Evolutionary conservation across 805 yeast species (phyloP), one percentile per base, ranked within the genome.

Genomic region (Zygotorulaspora florentina): DNA sequence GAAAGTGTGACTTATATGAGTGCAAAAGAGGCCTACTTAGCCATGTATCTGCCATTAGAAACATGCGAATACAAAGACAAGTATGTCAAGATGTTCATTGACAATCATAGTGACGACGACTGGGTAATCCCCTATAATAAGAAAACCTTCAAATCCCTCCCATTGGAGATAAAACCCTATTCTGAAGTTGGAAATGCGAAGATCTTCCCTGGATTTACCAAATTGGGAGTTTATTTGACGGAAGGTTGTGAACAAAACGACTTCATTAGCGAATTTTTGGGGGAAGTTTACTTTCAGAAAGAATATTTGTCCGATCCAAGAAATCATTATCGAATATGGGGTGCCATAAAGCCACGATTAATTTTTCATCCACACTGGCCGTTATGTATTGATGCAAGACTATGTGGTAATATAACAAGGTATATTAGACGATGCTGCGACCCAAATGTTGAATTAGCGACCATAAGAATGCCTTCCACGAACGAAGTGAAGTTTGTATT

Each of bases 271-370:
- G 89, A 87, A 59, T 74, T 80, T 47, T 62, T 80, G 7, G 98
- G 98, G 6, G 90, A 85, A 54, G 64, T 91, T 2, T 83, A 81
- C 52, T 70, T 77, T 42, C 83, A 81, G 54, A 72, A 75, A 23
- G 79, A 76, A 54, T 90, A 90, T 62, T 74, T 76, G 16, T 59
- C 64, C 2, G 85, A 87, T 55, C 73, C 80, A 20, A 71, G 79
- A 45, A 91, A 90, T 64, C 96, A 89, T 60, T 91, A 88, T 65
- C 65, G 80, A 53, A 60, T 76, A 13, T 80, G 81, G 83, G 96
- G 83, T 6, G 83, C 83, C 47, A 83, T 80, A 35, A 71, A 72
- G 51, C 83, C 83, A 3, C 74, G 75, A 37, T 84, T 80, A 0
- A 54, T 76, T 9, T 79, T 81, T 52, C 78, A 80, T 43, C 74